Evolutionary conservation across 805 yeast species (phyloP).

Genomic region (Wickerhamiella dianesei): DNA sequence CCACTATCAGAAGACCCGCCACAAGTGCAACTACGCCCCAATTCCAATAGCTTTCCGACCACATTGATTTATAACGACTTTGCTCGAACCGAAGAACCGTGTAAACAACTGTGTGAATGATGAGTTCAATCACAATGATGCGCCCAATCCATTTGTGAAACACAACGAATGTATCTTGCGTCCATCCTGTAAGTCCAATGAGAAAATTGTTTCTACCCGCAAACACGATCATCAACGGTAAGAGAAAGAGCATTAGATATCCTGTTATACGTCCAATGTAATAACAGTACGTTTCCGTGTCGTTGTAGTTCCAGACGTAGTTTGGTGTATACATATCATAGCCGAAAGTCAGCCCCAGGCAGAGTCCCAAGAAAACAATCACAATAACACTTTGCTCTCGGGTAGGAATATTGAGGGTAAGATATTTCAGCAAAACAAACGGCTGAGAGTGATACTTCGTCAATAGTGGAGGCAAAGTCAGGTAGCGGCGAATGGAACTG

Average conservation of each 20-base stretch:
- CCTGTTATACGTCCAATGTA: conserved; percentile 3
- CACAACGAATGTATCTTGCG: conserved; percentile 39
- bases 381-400: conserved; percentile 29
- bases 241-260: conserved; percentile 5
- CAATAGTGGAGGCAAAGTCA: conserved; percentile 23
- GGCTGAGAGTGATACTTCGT: conserved; percentile 14
- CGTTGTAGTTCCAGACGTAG: background rate
- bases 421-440: conserved; percentile 4
- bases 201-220: conserved; percentile 58
- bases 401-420: conserved; percentile 25
- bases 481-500: conserved; percentile 5
- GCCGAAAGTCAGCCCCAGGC: conserved; percentile 19
- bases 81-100: conserved; percentile 27
- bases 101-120: conserved; percentile 44
- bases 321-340: background rate
- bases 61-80: conserved; percentile 26
- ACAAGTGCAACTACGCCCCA: conserved; percentile 36
- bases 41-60: conserved; percentile 11
- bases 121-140: conserved; percentile 32
- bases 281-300: background rate
- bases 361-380: conserved; percentile 23
- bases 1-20: conserved; percentile 31
- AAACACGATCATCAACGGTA: conserved; percentile 45
- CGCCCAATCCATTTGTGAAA: conserved; percentile 54
- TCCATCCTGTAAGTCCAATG: conserved; percentile 41